phyloP scores from a whole-genome alignment of 129 eudicot genomes.

The Oenanthe sinensis region DNA sequence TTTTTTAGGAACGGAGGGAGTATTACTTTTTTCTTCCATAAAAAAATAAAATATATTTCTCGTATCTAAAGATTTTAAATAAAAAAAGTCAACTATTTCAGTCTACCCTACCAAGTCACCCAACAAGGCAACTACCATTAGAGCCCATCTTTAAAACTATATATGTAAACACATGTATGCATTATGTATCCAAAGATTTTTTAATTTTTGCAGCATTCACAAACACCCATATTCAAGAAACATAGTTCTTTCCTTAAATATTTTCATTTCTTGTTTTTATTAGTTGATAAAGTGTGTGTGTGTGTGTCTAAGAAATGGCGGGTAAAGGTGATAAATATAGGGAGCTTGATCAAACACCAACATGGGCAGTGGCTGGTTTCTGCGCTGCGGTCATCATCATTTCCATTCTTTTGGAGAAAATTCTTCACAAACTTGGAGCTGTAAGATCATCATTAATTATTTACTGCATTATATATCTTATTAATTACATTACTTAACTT shows the following conservation, averaged over 20 bases:
- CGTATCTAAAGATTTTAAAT: neutral
- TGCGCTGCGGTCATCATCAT: slow-evolving; percentile 67
- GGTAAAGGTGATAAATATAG: slow-evolving; percentile 26
- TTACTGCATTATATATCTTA: neutral
- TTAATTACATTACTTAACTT: too few relatives aligned
- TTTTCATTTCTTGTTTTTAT: neutral
- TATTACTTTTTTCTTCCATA: too few relatives aligned
- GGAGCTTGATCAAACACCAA: slow-evolving; percentile 71
- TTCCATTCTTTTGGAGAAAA: slow-evolving; percentile 53
- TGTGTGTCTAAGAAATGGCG: slow-evolving; percentile 23
- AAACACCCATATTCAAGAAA: neutral
- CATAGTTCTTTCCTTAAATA: neutral
- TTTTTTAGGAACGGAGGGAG: too few relatives aligned
- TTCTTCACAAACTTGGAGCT: slow-evolving; percentile 72
- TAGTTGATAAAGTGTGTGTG: neutral
- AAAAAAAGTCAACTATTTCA: neutral
- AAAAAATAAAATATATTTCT: neutral
- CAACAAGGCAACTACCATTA: neutral
- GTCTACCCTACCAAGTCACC: neutral
- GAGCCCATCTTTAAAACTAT: neutral
- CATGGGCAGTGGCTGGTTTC: slow-evolving; percentile 96
- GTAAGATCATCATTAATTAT: slow-evolving; percentile 23
- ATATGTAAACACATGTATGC: neutral
- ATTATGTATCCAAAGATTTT: neutral
- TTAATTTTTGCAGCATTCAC: neutral